A percentile compares a stretch with the other conserved stretches of the same genome.
Evolutionary conservation across 2,329 filamentous ascomycete genomes (phyloP).

Genomic region (Aspergillus ustus): DNA sequence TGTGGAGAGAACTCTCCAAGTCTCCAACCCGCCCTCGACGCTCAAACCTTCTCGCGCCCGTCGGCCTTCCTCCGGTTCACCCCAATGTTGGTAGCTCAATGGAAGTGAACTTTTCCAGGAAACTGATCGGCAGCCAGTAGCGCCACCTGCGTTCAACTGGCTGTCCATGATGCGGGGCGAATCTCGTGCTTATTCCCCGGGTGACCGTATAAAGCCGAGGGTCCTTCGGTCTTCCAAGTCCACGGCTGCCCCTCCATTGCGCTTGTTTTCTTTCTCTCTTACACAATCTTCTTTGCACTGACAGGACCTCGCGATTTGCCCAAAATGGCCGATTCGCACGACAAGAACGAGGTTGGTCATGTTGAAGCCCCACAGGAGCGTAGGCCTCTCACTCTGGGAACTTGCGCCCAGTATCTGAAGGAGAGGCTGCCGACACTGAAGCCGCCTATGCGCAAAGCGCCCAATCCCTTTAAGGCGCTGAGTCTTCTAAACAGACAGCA

Average conservation of each 20-base stretch:
- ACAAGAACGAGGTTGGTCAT: constrained; percentile 4
- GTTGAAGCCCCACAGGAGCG: constrained; percentile 5
- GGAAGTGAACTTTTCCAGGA: not conserved
- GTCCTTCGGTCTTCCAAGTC: not conserved
- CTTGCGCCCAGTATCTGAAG: constrained; percentile 49
- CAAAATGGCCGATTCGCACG: constrained; percentile 10
- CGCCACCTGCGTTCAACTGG: constrained; percentile 1
- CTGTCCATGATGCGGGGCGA: not conserved
- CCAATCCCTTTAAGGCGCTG: constrained; percentile 59
- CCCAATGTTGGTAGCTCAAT: not conserved
- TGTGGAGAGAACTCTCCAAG: not conserved
- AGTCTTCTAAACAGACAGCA: constrained; percentile 58
- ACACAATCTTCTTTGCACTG: not conserved
- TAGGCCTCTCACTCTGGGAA: constrained; percentile 38
- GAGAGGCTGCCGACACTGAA: constrained; percentile 60
- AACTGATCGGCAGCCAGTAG: not conserved
- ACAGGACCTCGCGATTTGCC: too few species aligned
- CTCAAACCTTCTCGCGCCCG: not conserved
- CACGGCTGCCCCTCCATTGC: not conserved
- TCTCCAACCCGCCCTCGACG: not conserved
- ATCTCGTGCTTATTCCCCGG: not conserved
- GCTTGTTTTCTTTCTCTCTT: not conserved
- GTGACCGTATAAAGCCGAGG: constrained; percentile 8
- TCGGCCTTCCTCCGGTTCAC: not conserved
- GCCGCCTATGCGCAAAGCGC: constrained; percentile 59